Evolutionary conservation across 768 basidiomycete genomes (phyloP).

Genomic region (Neoboletus subvelutipes): DNA sequence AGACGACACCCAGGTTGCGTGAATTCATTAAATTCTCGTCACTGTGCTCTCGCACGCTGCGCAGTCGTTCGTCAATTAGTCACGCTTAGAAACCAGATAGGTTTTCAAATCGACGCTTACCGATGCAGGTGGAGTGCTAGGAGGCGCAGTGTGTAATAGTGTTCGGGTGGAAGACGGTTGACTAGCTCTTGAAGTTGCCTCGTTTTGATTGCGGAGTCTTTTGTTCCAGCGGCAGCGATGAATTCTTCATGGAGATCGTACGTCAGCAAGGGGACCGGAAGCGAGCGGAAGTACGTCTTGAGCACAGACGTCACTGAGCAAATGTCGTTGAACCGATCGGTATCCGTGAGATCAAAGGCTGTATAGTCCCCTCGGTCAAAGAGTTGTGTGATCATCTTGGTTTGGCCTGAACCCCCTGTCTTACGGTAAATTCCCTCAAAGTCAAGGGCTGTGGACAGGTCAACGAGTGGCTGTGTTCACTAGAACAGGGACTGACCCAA

Average conservation of each 20-base stretch:
- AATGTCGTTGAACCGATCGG: constrained; percentile 93
- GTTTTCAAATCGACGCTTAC: constrained; percentile 40
- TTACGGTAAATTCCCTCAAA: constrained; percentile 99
- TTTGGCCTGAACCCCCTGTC: constrained; percentile 89
- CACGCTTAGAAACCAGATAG: neutral
- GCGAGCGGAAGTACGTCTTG: constrained; percentile 93
- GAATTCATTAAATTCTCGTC: constrained; percentile 91
- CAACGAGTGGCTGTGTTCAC: neutral
- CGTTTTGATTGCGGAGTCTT: constrained; percentile 60
- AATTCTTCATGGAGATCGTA: constrained; percentile 91
- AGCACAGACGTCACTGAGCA: constrained; percentile 95
- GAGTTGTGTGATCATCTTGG: constrained; percentile 88
- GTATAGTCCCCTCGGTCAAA: constrained; percentile 92
- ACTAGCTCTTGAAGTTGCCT: constrained; percentile 66
- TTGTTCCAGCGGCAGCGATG: constrained; percentile 69
- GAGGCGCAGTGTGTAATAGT: constrained; percentile 79
- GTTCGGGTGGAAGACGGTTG: constrained; percentile 76
- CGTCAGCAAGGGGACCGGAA: constrained; percentile 89
- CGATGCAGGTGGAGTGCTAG: constrained; percentile 88
- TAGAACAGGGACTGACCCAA: constrained; percentile 53
- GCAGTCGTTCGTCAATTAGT: constrained; percentile 3
- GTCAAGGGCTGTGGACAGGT: constrained; percentile 65
- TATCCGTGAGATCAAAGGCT: constrained; percentile 84
- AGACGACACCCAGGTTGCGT: constrained; percentile 94
- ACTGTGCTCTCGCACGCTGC: constrained; percentile 59